Evolutionary conservation across 2,329 filamentous ascomycete genomes (phyloP), one percentile per base, ranked within the genome.

Genomic region (Microdochium bolleyi): DNA sequence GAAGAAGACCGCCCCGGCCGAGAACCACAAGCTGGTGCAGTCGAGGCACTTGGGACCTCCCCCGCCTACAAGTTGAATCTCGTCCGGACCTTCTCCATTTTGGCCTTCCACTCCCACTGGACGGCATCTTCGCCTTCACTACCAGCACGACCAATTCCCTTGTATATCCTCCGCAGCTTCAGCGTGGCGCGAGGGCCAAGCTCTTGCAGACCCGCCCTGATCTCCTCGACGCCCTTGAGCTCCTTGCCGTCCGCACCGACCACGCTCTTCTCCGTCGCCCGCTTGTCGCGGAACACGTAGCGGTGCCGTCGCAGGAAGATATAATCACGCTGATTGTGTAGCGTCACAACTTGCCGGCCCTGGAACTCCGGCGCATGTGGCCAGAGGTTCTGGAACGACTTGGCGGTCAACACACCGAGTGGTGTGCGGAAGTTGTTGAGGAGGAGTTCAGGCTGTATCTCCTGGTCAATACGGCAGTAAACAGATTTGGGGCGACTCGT

Each of bases 341-440:
- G 72, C 1, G 92, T 96, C 9, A 41, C 24, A 1, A 96, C 92
- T 64, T 96, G 92, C 24, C 92, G 78, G 3, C 92, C 92, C 59
- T 87, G 79, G 5, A 97, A 75, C 62, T 97, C 89, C 0, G 94
- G 92, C 46, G 83, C 81, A 0, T 85, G 81, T 0, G 92, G 94
- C 70, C 90, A 94, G 25, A 95, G 70, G 0, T 80, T 83, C 57
- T 87, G 81, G 73, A 99, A 94, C 1, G 96, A 75, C 62, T 90
- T 85, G 9, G 92, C 92, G 0, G 92, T 90, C 38, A 97, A 75
- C 10, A 96, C 76, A 71, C 94, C 94, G 1, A 99, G 78, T 0
- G 92, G 90, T 0, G 94, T 99, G 62, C 88, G 87, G 77, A 99
- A 99, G 67, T 94, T 92, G 71, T 97, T 97, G 51, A 96, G 78